Base-by-base conservation (phyloP, 2,329 filamentous ascomycete genomes). In the Diaporthe ampelina region DNA sequence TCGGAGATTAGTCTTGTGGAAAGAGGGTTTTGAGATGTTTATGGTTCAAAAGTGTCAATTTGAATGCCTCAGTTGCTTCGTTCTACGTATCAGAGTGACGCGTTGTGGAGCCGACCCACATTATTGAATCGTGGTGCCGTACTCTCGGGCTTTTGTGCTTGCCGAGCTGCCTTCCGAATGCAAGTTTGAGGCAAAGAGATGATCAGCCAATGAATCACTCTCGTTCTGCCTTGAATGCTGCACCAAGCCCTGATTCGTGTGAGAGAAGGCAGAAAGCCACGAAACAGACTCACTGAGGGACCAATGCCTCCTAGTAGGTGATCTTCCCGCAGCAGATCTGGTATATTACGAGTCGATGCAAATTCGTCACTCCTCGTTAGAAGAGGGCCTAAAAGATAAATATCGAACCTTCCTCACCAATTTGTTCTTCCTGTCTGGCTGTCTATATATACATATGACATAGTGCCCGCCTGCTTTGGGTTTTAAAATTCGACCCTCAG, bases 101-200 rank as follows among this genome's bases (percentile, higher is more conserved):
- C 43, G 43, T n/a, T 50, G 26, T 67, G 61, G 61, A 19, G 26
- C 61, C 19, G 61, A 21, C 29, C 61, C 61, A 67, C 61, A 35
- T 21, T 19, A 24, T 50, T 35, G 61, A 50, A 45, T 67, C 43
- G 43, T 50, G 15, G 48, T 67, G 61, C 40, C 40, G 29, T 67
- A 8, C 24, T 45, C 11, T 21, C 61, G 37, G 61, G 21, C 21
- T 67, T 67, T 67, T 67, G 10, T 48, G 59, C 43, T 48, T 48
- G 2, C 59, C 59, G 59, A 35, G 21, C 29, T 17, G 29, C 26
- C 15, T 19, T 10, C 15, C 24, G 50, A 50, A 48, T 65, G 40
- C 24, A 5, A 8, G 10, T 3, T 35, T 48, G 48, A 32, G 19
- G 29, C 1, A 65, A 21, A 3, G 15, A 7, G 26, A 10, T 11